Evolutionary conservation across 2,329 filamentous ascomycete genomes (phyloP).

Genomic region (Colletotrichum sp.): DNA sequence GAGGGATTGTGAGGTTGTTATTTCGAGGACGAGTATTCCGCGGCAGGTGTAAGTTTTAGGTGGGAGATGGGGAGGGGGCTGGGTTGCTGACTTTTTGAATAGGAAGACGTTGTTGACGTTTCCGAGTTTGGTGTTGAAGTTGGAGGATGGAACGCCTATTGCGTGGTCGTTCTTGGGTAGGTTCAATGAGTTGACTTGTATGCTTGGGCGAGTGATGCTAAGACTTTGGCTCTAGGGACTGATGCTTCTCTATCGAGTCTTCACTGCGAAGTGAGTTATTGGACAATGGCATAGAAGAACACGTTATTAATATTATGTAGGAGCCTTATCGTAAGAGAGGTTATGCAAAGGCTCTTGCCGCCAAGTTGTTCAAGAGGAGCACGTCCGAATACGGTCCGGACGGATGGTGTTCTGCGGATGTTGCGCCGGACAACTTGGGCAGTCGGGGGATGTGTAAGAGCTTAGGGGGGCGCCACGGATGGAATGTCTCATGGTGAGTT

Average conservation of each 20-base stretch:
- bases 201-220: no score
- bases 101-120: conserved; percentile 48
- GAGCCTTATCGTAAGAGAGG: conserved; percentile 64
- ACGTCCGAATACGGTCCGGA: conserved; percentile 50
- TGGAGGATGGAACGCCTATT: conserved; percentile 52
- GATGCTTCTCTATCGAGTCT: conserved; percentile 68
- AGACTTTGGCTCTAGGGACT: conserved; percentile 43
- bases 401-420: conserved; percentile 66
- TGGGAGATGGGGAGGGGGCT: neutral
- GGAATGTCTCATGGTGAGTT: conserved; percentile 66
- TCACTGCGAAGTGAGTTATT: conserved; percentile 53
- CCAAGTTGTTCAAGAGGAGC: conserved; percentile 61
- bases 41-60: conserved; percentile 51
- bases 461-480: conserved; percentile 60
- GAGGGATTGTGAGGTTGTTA: conserved; percentile 62
- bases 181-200: neutral
- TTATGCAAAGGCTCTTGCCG: conserved; percentile 65
- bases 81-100: neutral
- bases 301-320: conserved; percentile 26
- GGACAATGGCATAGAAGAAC: no score
- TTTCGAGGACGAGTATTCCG: conserved; percentile 60
- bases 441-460: conserved; percentile 69
- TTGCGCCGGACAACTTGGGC: conserved; percentile 62
- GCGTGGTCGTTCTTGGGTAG: conserved; percentile 68
- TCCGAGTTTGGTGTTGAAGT: conserved; percentile 52